Evolutionary conservation across 345 rosid species (phyloP), one percentile per base, ranked within the genome.

Genomic region (Conringia planisiliqua): DNA sequence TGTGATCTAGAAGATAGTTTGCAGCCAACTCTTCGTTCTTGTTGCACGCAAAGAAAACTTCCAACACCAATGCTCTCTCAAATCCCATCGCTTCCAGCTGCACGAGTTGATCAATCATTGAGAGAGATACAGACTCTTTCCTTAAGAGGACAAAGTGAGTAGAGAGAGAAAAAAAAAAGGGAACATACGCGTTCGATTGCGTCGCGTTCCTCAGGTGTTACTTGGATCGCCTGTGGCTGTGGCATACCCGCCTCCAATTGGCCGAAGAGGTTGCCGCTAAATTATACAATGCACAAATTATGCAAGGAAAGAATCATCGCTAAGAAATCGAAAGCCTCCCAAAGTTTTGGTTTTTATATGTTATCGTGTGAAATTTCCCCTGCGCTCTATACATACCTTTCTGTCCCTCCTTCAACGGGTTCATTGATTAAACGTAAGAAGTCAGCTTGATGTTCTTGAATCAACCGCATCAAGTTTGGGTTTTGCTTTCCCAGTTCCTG

Each of bases 41-140:
- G 87, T 93, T 88, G 87, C 98, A 93, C 10, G 98, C 97, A 65
- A 93, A 89, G 80, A 85, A 93, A 66, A 86, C 98, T 74, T 93
- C 97, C 72, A 90, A 72, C 26, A 89, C 98, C 22, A 86, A 78
- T 17, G 84, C 85, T 65, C 94, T 85, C 44, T 91, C 91, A 43
- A 91, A 93, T 48, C 98, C 97, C 98, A 93, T 91, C 6, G 88
- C 97, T 78, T 87, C 98, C 47, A 91, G 88, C 97, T 93, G 86
- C 6, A 42, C 7, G 3, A 55, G 36, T 50, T 20, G 10, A 62
- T 56, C 0, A 1, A 44, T 55, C 48, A 39, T 14, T 6, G 38
- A 54, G 26, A 62, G 42, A 30, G 26, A 12, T 64, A 2, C 47
- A 60, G 0, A 20, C 58, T 54, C 32, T 11, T 51, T 62, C 16